These are phyloP conservation scores for Aspergillus wentii DNA, from an alignment of 495 filamentous ascomycete genomes.

Conservation along the genomic window DNA sequence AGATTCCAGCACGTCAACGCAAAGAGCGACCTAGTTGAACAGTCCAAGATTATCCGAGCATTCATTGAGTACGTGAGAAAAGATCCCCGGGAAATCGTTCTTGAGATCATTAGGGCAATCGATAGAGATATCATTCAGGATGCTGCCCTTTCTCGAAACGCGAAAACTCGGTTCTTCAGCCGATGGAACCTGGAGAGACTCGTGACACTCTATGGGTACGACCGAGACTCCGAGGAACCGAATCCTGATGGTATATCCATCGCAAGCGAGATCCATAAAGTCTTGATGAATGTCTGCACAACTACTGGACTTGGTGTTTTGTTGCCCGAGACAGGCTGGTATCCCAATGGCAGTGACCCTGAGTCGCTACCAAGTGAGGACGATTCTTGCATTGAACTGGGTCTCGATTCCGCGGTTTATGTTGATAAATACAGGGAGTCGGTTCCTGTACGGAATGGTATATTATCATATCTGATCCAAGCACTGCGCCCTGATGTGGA, in stretches of 20 bases:
- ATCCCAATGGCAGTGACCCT: constrained; percentile 62
- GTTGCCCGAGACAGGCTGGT: constrained; percentile 62
- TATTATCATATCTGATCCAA: constrained; percentile 68
- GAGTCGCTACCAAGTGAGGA: constrained; percentile 37
- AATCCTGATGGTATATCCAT: constrained; percentile 38
- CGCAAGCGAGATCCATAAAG: constrained; percentile 59
- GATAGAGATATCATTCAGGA: constrained; percentile 66
- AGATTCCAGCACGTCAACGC: constrained; percentile 63
- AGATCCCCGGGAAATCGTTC: constrained; percentile 64
- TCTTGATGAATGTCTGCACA: constrained; percentile 70
- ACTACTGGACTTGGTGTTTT: constrained; percentile 64
- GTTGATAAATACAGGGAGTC: constrained; percentile 59
- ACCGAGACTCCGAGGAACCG: constrained; percentile 32
- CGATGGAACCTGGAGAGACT: constrained; percentile 65
- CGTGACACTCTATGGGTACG: constrained; percentile 66
- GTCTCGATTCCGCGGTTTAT: constrained; percentile 61
- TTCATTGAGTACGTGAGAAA: constrained; percentile 66
- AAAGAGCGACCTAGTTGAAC: constrained; percentile 71
- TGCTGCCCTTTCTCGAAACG: constrained; percentile 57
- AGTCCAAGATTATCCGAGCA: constrained; percentile 62
- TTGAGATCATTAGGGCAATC: constrained; percentile 61
- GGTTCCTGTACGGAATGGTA: constrained; percentile 70
- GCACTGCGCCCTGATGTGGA: constrained; percentile 80
- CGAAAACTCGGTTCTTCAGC: constrained; percentile 69
- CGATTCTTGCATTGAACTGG: constrained; percentile 56